These are phyloP conservation scores for Antitrichia curtipendula DNA, from an alignment of 225 moss, liverwort and hornwort species.

Conservation along the genomic window DNA sequence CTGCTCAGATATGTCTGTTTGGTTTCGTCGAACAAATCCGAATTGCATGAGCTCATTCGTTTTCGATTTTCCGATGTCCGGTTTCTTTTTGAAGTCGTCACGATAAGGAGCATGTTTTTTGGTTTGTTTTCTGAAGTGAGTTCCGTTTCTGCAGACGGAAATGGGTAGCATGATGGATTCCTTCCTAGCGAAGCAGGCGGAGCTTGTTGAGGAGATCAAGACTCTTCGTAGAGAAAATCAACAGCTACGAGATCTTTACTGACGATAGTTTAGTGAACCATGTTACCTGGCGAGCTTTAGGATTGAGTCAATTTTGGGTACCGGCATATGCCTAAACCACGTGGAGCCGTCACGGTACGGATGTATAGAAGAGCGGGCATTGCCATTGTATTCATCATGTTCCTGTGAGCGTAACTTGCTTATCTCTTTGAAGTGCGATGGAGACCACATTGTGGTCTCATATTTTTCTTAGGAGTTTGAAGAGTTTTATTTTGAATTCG, in stretches of 20 bases:
- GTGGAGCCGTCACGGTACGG: background rate
- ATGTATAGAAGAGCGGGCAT: conserved; percentile 14
- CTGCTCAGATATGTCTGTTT: background rate
- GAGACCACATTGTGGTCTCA: too few species aligned
- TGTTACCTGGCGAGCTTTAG: conserved; percentile 1
- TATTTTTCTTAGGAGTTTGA: background rate
- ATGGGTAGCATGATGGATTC: conserved; percentile 88
- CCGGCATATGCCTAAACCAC: conserved; percentile 2
- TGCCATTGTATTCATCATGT: conserved; percentile 7
- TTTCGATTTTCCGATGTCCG: background rate
- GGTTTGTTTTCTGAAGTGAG: background rate
- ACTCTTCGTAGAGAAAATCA: conserved; percentile 86
- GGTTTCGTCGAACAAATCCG: background rate
- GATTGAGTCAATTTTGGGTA: conserved; percentile 19
- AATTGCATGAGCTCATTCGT: background rate
- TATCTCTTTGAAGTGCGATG: fast-evolving
- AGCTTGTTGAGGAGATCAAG: conserved; percentile 84
- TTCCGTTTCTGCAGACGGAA: conserved; percentile 56
- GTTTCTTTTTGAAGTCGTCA: background rate
- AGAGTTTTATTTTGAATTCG: background rate
- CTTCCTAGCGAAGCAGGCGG: conserved; percentile 63
- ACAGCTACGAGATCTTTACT: conserved; percentile 87
- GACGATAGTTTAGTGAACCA: background rate
- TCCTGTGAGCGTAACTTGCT: background rate
- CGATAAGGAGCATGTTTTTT: background rate